These are phyloP conservation scores for Claviceps africana DNA, from an alignment of 2,329 filamentous ascomycete genomes.

Conservation along the genomic window DNA sequence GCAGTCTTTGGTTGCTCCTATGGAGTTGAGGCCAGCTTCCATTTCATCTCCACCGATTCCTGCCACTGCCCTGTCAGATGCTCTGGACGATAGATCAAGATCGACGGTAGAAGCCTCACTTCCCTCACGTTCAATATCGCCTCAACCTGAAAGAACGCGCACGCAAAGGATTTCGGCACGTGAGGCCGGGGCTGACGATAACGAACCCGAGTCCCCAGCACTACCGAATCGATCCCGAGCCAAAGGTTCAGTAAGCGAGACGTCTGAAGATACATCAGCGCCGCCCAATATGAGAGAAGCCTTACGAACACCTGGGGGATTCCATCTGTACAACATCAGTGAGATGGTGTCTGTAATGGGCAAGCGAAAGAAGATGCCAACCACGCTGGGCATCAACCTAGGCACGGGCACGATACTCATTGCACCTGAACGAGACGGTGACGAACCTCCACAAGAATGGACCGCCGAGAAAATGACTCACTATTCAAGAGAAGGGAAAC, in stretches of 20 bases:
- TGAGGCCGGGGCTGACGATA: constrained; percentile 20
- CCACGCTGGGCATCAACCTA: constrained; percentile 87
- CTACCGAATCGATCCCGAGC: constrained; percentile 24
- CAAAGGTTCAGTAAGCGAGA: not conserved
- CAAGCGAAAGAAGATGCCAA: constrained; percentile 95
- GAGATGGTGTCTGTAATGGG: constrained; percentile 97
- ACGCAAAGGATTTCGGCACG: constrained; percentile 12
- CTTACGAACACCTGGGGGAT: constrained; percentile 56
- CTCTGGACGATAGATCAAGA: constrained; percentile 34
- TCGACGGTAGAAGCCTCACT: constrained; percentile 15
- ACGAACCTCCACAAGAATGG: constrained; percentile 85
- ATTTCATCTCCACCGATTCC: constrained; percentile 25
- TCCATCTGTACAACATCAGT: constrained; percentile 91
- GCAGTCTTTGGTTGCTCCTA: constrained; percentile 18
- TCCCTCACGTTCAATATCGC: constrained; percentile 11
- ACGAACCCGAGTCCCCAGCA: constrained; percentile 21
- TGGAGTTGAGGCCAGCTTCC: constrained; percentile 15
- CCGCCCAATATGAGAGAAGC: constrained; percentile 20
- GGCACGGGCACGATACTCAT: constrained; percentile 81
- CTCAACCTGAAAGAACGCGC: constrained; percentile 14
- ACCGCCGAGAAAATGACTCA: constrained; percentile 89
- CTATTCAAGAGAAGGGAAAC: constrained; percentile 95
- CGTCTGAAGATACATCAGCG: not conserved
- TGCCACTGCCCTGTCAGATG: constrained; percentile 40
- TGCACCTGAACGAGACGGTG: constrained; percentile 67